phyloP scores from a whole-genome alignment of 768 basidiomycete species.

The Tulasnella sp. region DNA sequence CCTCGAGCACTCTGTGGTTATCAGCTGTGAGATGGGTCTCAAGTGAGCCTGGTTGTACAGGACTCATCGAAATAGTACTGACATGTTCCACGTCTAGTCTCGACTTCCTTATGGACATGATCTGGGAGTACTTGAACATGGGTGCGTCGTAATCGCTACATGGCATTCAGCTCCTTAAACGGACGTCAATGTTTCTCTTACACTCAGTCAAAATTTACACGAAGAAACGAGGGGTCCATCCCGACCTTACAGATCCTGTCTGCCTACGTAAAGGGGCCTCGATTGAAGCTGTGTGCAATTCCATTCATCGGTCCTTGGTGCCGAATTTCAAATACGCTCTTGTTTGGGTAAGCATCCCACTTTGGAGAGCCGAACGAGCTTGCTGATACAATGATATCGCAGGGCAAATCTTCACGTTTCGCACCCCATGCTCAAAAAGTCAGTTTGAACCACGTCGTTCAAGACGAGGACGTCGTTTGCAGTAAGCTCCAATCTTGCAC shows the following conservation, averaged over 20 bases:
- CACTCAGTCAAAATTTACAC: conserved; percentile 83
- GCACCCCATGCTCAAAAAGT: conserved; percentile 88
- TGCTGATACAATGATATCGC: conserved; percentile 15
- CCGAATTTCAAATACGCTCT: conserved; percentile 90
- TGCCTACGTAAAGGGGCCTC: conserved; percentile 77
- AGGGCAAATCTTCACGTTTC: conserved; percentile 94
- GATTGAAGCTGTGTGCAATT: conserved; percentile 90
- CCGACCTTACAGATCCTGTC: conserved; percentile 85
- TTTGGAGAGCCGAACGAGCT: background rate
- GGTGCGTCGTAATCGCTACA: background rate
- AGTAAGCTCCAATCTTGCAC: conserved; percentile 39
- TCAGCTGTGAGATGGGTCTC: conserved; percentile 89
- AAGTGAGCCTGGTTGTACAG: conserved; percentile 41
- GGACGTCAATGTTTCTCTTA: background rate
- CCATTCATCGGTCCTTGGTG: conserved; percentile 81
- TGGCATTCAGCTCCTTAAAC: background rate
- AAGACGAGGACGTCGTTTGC: conserved; percentile 82
- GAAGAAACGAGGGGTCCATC: conserved; percentile 90
- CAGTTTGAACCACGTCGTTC: conserved; percentile 68
- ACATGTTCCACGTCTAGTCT: background rate
- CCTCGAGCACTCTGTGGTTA: conserved; percentile 78
- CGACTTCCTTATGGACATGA: conserved; percentile 34
- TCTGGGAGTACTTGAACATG: conserved; percentile 27
- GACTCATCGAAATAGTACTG: background rate
- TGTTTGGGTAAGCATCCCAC: conserved; percentile 55